Conservation (phyloP, 768 basidiomycete species). For the Suillus americanus region DNA sequence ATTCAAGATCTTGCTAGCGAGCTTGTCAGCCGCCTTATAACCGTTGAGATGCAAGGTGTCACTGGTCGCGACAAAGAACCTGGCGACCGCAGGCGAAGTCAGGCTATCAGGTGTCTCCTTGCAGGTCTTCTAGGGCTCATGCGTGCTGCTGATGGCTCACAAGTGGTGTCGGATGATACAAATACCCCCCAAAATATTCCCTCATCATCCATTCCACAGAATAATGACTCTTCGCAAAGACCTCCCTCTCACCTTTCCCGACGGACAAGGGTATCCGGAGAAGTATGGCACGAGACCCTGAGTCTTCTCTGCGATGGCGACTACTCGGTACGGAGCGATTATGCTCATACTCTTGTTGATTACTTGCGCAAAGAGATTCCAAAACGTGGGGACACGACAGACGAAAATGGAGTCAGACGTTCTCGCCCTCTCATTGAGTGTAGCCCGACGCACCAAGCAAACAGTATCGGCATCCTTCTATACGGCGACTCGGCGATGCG, state of each 20-base stretch:
- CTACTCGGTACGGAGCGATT: slow-evolving; percentile 76
- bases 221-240: slow-evolving; percentile 26
- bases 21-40: slow-evolving; percentile 69
- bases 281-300: slow-evolving; percentile 90
- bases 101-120: slow-evolving; percentile 70
- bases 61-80: slow-evolving; percentile 38
- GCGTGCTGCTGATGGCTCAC: slow-evolving; percentile 53
- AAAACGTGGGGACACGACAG: slow-evolving; percentile 51
- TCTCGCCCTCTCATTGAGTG: slow-evolving; percentile 47
- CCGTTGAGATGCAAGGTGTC: slow-evolving; percentile 66
- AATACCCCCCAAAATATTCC: slow-evolving; percentile 16
- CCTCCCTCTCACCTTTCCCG: slow-evolving; percentile 44
- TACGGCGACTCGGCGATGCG: slow-evolving; percentile 62
- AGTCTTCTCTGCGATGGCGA: slow-evolving; percentile 81
- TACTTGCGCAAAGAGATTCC: slow-evolving; percentile 79
- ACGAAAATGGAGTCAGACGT: slow-evolving; percentile 47
- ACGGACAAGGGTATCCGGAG: slow-evolving; percentile 69
- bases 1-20: slow-evolving; percentile 90
- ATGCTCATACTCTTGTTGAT: slow-evolving; percentile 67
- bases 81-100: slow-evolving; percentile 48
- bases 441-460: slow-evolving; percentile 43
- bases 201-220: slow-evolving; percentile 24
- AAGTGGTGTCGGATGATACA: slow-evolving; percentile 24
- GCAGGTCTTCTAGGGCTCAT: slow-evolving; percentile 72
- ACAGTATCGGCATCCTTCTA: slow-evolving; percentile 48